Base-by-base conservation (phyloP, 345 rosid genomes). In the Aquilaria sinensis region DNA sequence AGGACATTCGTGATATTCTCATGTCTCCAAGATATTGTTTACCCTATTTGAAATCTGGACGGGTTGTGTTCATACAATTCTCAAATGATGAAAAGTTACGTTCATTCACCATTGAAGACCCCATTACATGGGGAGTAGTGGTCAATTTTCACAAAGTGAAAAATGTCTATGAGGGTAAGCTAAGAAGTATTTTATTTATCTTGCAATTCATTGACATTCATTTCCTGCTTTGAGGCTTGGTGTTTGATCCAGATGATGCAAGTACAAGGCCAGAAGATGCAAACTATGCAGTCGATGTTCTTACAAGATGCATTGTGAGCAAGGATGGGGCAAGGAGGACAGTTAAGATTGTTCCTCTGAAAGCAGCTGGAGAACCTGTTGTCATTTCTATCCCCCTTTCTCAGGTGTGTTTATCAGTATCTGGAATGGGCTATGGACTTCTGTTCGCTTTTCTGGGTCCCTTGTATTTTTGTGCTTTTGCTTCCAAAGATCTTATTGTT, bases 61-160 rank as follows among this genome's bases (percentile, higher is more conserved):
- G 99, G 76, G 80, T 87, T 58, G 78, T 90, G 23, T 81, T 80
- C 64, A 72, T 94, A 3, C 75, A 76, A 15, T 88, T 86, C 77
- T 61, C 77, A 30, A 72, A 64, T 74, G 89, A 85, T 66, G 83
- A 81, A 56, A 79, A 74, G 57, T 65, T 82, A 29, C 73, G 79
- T 33, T 78, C 92, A 61, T 86, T 88, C 79, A 83, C 83, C 49
- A 68, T 80, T 46, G 91, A 83, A 77, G 96, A 90, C 49, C 72
- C 67, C 47, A 81, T 79, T 34, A 74, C 99, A 1, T 94, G 99
- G 99, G 99, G 96, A 65, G 83, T 90, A 48, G 63, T 94, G 60
- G 70, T 88, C 77, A 83, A 86, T 70, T 94, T 94, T 63, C 77
- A 78, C 65, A 81, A 80, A 75, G 82, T 83, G 63, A 90, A 84